Evolutionary conservation across 208 protist species (phyloP).

Genomic region (Trypanosoma platydactyli): DNA sequence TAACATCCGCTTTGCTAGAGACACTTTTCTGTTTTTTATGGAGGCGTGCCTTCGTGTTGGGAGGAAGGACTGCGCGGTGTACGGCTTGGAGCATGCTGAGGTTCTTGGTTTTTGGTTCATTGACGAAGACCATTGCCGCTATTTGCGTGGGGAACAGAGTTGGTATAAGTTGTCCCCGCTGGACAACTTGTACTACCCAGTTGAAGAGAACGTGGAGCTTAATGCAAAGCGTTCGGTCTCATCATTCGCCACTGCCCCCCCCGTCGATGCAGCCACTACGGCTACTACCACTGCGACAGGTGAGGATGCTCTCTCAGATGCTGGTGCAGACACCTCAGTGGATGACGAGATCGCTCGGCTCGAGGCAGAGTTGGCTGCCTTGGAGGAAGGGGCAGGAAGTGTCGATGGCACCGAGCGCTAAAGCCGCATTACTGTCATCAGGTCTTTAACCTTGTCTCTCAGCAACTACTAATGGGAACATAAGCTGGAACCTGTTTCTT

Average conservation of each 20-base stretch:
- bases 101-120: conserved; percentile 85
- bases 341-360: conserved; percentile 79
- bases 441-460: too few species aligned
- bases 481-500: too few species aligned
- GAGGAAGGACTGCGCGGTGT: conserved; percentile 82
- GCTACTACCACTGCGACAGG: neutral
- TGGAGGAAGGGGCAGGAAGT: conserved; percentile 37
- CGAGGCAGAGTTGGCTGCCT: conserved; percentile 79
- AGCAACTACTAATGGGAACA: too few species aligned
- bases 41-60: conserved; percentile 89
- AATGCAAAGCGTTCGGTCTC: conserved; percentile 39
- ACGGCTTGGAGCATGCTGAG: conserved; percentile 76
- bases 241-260: conserved; percentile 1
- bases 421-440: too few species aligned
- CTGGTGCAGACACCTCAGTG: conserved; percentile 10
- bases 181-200: conserved; percentile 77
- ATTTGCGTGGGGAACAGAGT: conserved; percentile 74
- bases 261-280: neutral
- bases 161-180: conserved; percentile 83
- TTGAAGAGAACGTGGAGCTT: conserved; percentile 76
- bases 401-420: neutral
- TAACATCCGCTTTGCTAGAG: conserved; percentile 71
- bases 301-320: neutral
- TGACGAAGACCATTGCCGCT: conserved; percentile 76
- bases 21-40: conserved; percentile 86